Evolutionary conservation across 768 basidiomycete genomes (phyloP), one percentile per base, ranked within the genome.

Genomic region (Postia placenta): DNA sequence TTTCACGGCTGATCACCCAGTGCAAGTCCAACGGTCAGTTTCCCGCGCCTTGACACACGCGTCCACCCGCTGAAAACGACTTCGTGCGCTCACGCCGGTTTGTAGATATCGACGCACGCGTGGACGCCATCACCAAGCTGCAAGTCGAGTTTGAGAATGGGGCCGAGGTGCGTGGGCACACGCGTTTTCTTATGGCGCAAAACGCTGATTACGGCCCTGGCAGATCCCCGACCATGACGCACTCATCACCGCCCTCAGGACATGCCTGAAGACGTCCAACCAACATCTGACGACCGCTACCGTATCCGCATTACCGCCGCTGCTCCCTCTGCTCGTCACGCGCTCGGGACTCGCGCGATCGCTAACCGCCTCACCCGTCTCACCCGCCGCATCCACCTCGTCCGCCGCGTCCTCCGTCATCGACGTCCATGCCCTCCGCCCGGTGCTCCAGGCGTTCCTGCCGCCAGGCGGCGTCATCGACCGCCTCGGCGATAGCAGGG

Each of bases 231-330:
- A 92, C 61, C 65, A 81, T 6, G 92, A 93, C 60, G 68, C 72
- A 33, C 71, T 92, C 60, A 75, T 92, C 51, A 69, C 70, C 49
- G 71, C 76, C 33, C 74, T 94, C 61, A 91, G 87, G 65, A 59
- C 81, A 30, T 88, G 82, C 57, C 75, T 93, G 57, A 80, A 87
- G 57, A 82, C 82, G 38, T 76, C 89, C 40, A 91, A 93, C 68
- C 82, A 88, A 60, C 88, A 91, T 59, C 71, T 94, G 35, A 79
- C 83, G 6, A 81, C 80, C 47, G 90, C 91, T 28, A 83, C 89
- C 25, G 71, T 93, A 56, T 74, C 79, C 49, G 80, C 79, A 26
- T 68, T 93, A 30, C 83, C 83, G 14, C 71, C 81, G 7, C 69
- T 87, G 48, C 74, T 88, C 28, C 80, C 81, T 22, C 73, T 83